Base-by-base conservation (phyloP, 805 yeast genomes). In the Kuraishia floccosa region DNA sequence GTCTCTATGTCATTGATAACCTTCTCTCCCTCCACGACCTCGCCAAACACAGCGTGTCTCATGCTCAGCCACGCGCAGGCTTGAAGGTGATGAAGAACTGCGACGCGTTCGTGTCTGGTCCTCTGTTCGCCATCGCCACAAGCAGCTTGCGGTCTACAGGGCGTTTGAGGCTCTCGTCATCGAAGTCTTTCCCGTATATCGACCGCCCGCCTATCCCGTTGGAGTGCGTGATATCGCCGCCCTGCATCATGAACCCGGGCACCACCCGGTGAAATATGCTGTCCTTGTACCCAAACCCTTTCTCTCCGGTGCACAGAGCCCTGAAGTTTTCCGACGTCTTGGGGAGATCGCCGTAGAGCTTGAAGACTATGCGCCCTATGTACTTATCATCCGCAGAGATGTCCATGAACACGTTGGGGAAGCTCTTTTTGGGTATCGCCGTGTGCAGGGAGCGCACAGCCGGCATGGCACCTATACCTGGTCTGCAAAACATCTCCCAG, bases 231-330 rank as follows among this genome's bases (percentile, higher is more conserved):
- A 81, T 76, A 61, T 81, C 93, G 67, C 89, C 89, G 57, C 87
- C 96, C 71, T 87, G 97, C 55, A 89, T 68, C 97, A 87, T 87
- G 70, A 87, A 87, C 59, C 81, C 76, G 43, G 96, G 96, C 52
- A 86, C 85, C 43, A 87, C 94, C 68, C 96, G 80, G 84, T 87
- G 96, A 91, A 87, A 87, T 42, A 76, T 66, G 30, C 93, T 82
- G 50, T 68, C 72, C 54, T 77, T 76, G 73, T 77, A 86, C 37
- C 95, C 95, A 49, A 64, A 82, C 39, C 96, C 97, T 72, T 85
- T 80, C 67, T 84, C 95, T 47, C 96, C 95, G 41, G 95, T 79
- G 55, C 80, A 72, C 46, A 79, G 58, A 35, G 86, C 85, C 65
- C 82, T 71, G 71, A 79, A 79, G 60, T 79, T 79, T 58, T 76